Conservation (phyloP, 495 filamentous ascomycete genomes). For the Cryomyces antarcticus region DNA sequence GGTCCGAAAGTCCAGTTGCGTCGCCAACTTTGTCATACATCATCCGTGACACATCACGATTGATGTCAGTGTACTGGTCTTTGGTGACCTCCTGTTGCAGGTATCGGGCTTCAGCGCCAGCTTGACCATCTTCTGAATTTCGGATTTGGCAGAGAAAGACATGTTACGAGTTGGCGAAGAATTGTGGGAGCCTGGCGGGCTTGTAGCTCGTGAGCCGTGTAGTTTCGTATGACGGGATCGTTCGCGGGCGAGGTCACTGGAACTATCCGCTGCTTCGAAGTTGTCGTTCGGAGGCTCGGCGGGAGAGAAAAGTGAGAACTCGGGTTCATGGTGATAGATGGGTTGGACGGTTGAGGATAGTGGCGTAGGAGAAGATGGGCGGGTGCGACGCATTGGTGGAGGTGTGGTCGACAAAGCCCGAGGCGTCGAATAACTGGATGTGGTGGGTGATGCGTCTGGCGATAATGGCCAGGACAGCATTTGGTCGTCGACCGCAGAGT, state of each 20-base stretch:
- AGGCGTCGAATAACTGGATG: constrained; percentile 47
- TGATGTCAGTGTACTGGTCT: constrained; percentile 75
- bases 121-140: constrained; percentile 64
- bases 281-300: constrained; percentile 12
- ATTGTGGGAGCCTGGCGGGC: constrained; percentile 8
- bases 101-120: constrained; percentile 59
- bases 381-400: constrained; percentile 38
- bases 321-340: constrained; percentile 31
- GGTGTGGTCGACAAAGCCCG: constrained; percentile 53
- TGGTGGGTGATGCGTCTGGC: constrained; percentile 49
- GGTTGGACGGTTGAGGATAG: constrained; percentile 46
- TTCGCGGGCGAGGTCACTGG: not conserved
- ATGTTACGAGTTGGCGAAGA: constrained; percentile 23
- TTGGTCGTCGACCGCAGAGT: too few relatives aligned
- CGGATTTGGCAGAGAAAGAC: constrained; percentile 54
- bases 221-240: not conserved
- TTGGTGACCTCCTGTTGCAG: constrained; percentile 45
- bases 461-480: constrained; percentile 32
- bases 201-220: not conserved
- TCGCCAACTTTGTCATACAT: constrained; percentile 67
- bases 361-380: constrained; percentile 45
- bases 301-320: constrained; percentile 42
- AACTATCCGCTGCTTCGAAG: too few relatives aligned
- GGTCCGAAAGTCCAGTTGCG: constrained; percentile 30
- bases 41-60: constrained; percentile 59